Evolutionary conservation across 352 stramenopile genomes (phyloP).

Genomic region (Phytophthora citrophthora): DNA sequence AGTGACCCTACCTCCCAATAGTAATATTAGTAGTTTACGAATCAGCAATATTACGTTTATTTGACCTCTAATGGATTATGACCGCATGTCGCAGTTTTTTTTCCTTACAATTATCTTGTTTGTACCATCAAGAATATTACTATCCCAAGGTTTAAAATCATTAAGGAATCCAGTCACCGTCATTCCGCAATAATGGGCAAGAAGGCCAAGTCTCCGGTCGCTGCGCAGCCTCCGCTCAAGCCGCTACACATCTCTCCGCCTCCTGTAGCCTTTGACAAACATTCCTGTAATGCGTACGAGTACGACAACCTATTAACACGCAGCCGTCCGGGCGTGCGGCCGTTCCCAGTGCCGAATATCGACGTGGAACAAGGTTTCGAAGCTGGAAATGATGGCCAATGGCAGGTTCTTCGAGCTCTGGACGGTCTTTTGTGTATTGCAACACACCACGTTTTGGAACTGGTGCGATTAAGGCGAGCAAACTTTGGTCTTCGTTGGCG

Average conservation of each 20-base stretch:
- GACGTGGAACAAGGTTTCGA: constrained; percentile 25
- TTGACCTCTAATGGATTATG: neutral
- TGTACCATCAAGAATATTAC: neutral
- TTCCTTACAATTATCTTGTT: neutral
- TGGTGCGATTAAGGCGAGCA: constrained; percentile 61
- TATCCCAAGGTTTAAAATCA: neutral
- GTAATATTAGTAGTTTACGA: neutral
- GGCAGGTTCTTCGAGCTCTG: constrained; percentile 26
- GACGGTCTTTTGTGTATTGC: constrained; percentile 14
- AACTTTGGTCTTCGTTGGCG: constrained; percentile 66
- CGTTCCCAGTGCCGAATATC: constrained; percentile 9
- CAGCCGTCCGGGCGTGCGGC: constrained; percentile 16
- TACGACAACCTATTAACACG: constrained; percentile 35
- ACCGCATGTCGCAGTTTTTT: neutral
- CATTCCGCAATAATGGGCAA: constrained; percentile 5
- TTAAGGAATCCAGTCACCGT: neutral
- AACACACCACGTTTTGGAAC: constrained; percentile 34
- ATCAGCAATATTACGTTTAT: too few species aligned
- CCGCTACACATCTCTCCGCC: constrained; percentile 27
- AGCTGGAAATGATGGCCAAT: constrained; percentile 15
- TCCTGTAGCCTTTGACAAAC: constrained; percentile 25
- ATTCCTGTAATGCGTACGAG: constrained; percentile 25
- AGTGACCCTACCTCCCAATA: neutral
- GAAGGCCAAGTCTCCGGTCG: constrained; percentile 7
- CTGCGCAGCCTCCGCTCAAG: constrained; percentile 13